Evolutionary conservation across 805 yeast species (phyloP).

Genomic region (Saturnispora quitensis): DNA sequence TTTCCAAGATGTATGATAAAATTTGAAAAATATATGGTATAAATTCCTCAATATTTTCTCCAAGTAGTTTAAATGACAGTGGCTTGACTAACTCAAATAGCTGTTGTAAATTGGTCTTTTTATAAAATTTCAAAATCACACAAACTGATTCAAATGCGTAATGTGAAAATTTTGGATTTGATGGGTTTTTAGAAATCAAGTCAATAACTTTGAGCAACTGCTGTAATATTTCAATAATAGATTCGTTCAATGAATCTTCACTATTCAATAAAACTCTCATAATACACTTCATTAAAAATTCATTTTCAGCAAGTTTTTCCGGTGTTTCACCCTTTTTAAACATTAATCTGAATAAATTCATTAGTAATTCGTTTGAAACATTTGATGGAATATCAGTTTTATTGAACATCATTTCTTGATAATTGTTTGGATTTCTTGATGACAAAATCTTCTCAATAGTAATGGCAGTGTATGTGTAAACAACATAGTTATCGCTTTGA

Average conservation of each 20-base stretch:
- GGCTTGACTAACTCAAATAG: conserved; percentile 55
- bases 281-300: conserved; percentile 79
- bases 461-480: conserved; percentile 87
- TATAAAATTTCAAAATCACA: conserved; percentile 49
- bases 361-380: conserved; percentile 51
- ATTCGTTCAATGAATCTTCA: conserved; percentile 49
- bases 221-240: conserved; percentile 41
- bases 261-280: conserved; percentile 74
- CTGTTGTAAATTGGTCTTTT: conserved; percentile 24
- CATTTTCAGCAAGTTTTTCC: conserved; percentile 91
- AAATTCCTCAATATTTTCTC: conserved; percentile 87
- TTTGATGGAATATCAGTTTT: conserved; percentile 61
- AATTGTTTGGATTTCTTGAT: conserved; percentile 52
- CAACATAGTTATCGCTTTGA: conserved; percentile 59
- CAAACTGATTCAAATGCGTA: conserved; percentile 85
- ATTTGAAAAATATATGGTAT: conserved; percentile 89
- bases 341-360: conserved; percentile 59
- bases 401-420: conserved; percentile 52
- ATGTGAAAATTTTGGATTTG: conserved; percentile 90
- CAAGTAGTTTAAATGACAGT: conserved; percentile 53
- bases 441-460: conserved; percentile 84
- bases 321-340: conserved; percentile 55
- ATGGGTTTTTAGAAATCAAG: conserved; percentile 77
- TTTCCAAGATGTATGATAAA: conserved; percentile 68
- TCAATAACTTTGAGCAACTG: conserved; percentile 64